Percentiles rank a stretch among this genome's conserved stretches.
These are phyloP conservation scores for Digitaria exilis DNA, from an alignment of 202 grass and related monocot species.

Conservation along the genomic window DNA sequence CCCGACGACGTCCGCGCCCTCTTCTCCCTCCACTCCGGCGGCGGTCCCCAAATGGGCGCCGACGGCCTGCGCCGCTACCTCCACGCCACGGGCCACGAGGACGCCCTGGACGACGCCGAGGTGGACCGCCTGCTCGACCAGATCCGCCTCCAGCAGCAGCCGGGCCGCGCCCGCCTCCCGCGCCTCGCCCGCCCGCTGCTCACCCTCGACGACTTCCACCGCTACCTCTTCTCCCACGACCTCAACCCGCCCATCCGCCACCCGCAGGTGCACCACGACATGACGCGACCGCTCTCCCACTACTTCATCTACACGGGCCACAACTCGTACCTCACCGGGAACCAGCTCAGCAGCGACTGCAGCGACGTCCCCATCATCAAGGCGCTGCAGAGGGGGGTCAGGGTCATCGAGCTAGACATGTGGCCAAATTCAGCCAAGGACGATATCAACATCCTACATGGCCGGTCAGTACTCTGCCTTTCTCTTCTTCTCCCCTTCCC, in stretches of 20 bases:
- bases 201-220: constrained; percentile 83
- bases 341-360: constrained; percentile 96
- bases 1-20: constrained; percentile 63
- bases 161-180: constrained; percentile 37
- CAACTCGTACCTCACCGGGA: constrained; percentile 99
- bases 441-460: constrained; percentile 85
- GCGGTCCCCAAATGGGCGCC: constrained; percentile 40
- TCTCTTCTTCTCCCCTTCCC: too few species aligned
- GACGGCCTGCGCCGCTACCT: constrained; percentile 73
- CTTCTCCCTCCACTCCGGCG: constrained; percentile 55
- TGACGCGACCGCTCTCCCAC: constrained; percentile 76
- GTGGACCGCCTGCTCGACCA: constrained; percentile 58
- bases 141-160: constrained; percentile 41
- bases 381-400: constrained; percentile 77
- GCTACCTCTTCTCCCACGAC: constrained; percentile 79
- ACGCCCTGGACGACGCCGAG: constrained; percentile 20
- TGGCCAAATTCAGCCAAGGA: constrained; percentile 90
- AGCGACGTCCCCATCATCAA: constrained; percentile 88
- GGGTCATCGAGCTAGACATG: constrained; percentile 96
- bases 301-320: constrained; percentile 96
- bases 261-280: constrained; percentile 75
- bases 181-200: constrained; percentile 40
- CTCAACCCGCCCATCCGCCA: constrained; percentile 62
- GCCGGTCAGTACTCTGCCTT: constrained; percentile 43
- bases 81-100: constrained; percentile 11